A percentile compares a stretch with the other conserved stretches of the same genome.
phyloP scores from a whole-genome alignment of 2,329 filamentous ascomycete species.

The Aspergillus sp. region DNA sequence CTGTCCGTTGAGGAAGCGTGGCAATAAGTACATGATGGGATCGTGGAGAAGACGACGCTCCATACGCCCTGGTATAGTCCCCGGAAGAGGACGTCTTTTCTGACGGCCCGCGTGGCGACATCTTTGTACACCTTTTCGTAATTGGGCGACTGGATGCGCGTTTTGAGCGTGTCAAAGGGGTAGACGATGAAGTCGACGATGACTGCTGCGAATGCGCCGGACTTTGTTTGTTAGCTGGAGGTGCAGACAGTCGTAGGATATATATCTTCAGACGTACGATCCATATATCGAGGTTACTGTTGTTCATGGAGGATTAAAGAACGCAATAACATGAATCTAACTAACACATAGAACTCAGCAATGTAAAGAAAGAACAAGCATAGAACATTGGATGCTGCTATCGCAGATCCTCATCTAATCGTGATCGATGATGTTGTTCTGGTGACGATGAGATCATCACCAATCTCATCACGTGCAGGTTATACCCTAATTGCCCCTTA shows the following conservation, averaged over 20 bases:
- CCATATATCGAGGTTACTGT: conserved; percentile 56
- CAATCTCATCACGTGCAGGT: conserved; percentile 6
- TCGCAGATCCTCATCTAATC: conserved; percentile 13
- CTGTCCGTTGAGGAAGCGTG: no score
- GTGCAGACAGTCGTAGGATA: background rate
- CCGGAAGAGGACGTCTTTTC: conserved; percentile 59
- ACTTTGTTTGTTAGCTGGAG: conserved; percentile 49
- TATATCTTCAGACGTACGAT: conserved; percentile 43
- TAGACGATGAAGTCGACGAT: conserved; percentile 83
- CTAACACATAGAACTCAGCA: background rate
- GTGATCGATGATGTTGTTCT: conserved; percentile 4
- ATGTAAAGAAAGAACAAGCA: conserved; percentile 2
- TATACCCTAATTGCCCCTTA: conserved; percentile 6
- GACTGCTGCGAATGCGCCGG: conserved; percentile 81
- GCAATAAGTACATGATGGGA: conserved; percentile 68
- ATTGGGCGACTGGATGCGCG: conserved; percentile 75
- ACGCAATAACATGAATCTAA: background rate
- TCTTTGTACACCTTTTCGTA: conserved; percentile 67
- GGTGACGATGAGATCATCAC: conserved; percentile 5
- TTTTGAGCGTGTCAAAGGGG: conserved; percentile 87
- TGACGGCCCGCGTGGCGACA: conserved; percentile 53
- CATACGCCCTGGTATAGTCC: conserved; percentile 87
- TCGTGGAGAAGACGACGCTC: conserved; percentile 77
- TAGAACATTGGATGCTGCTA: conserved; percentile 5
- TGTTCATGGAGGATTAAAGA: background rate